These are phyloP conservation scores for Penicillium psychrosexuale DNA, from an alignment of 2,329 filamentous ascomycete genomes.

Conservation along the genomic window DNA sequence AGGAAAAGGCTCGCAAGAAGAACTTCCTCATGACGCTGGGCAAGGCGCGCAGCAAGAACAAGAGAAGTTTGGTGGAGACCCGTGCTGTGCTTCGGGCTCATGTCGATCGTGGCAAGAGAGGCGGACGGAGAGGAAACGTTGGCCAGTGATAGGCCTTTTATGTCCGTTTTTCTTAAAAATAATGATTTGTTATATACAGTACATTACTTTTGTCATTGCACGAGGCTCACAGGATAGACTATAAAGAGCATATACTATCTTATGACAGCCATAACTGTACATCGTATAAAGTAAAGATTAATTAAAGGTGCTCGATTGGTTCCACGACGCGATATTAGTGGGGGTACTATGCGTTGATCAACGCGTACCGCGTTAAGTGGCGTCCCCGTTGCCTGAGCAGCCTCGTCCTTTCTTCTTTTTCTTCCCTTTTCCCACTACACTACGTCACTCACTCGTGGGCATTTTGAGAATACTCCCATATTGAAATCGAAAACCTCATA, in stretches of 20 bases:
- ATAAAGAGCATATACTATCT: background rate
- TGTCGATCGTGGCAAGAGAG: slow-evolving; percentile 76
- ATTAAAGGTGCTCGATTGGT: background rate
- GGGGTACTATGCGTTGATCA: background rate
- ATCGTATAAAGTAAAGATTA: background rate
- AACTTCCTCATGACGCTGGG: slow-evolving; percentile 98
- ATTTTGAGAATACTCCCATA: background rate
- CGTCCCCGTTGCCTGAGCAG: slow-evolving; percentile 2
- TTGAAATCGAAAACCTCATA: background rate
- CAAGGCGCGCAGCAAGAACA: slow-evolving; percentile 93
- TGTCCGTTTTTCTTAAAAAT: background rate
- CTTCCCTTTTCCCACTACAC: background rate
- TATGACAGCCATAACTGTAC: background rate
- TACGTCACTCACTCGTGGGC: slow-evolving; percentile 2
- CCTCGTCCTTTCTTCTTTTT: background rate
- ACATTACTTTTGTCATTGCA: background rate
- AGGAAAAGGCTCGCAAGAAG: slow-evolving; percentile 95
- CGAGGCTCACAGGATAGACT: background rate
- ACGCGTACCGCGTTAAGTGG: slow-evolving; percentile 7
- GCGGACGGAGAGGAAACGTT: slow-evolving; percentile 73
- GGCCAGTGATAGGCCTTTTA: background rate
- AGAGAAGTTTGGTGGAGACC: slow-evolving; percentile 86
- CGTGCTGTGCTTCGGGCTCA: slow-evolving; percentile 77
- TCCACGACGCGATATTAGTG: background rate
- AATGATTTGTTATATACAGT: slow-evolving; percentile 7